Conservation (phyloP, 1,284 basidiomycete genomes). For the Pseudozyma hubeiensis region DNA sequence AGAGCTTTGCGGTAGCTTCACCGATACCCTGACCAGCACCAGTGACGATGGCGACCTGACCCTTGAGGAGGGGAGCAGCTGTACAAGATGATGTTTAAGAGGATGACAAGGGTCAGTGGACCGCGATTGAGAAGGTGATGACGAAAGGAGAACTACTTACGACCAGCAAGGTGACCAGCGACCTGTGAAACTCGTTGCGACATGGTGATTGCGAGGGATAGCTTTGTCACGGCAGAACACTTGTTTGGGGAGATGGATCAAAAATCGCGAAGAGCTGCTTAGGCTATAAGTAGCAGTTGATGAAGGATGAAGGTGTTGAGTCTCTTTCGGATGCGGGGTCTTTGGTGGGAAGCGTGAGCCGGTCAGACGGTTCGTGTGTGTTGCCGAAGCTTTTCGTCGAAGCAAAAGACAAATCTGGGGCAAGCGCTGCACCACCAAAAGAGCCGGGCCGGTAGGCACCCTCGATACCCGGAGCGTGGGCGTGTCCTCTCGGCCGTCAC, state of each 20-base stretch:
- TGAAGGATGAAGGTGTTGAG: too few species aligned
- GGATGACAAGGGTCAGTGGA: background rate
- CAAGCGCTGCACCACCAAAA: too few species aligned
- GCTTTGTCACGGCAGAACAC: too few species aligned
- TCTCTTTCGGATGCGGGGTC: background rate
- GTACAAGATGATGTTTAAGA: background rate
- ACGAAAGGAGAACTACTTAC: constrained; percentile 23
- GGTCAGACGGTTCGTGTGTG: background rate
- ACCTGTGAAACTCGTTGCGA: constrained; percentile 51
- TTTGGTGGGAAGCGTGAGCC: too few species aligned
- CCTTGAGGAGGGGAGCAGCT: constrained; percentile 69
- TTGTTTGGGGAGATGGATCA: background rate
- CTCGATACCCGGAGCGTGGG: constrained; percentile 21
- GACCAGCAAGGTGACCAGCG: constrained; percentile 49
- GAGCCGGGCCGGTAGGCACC: constrained; percentile 15
- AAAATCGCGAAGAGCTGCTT: too few species aligned
- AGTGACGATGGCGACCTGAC: constrained; percentile 86
- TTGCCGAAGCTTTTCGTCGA: background rate
- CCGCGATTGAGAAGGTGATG: too few species aligned
- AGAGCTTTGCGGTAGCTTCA: constrained; percentile 76
- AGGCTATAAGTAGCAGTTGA: background rate
- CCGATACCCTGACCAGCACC: constrained; percentile 71
- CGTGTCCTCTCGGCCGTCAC: constrained; percentile 19
- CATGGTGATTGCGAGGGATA: constrained; percentile 15
- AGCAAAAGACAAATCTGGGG: constrained; percentile 7